Conservation (phyloP, 208 protist genomes). For the Leishmania tarentolae region DNA sequence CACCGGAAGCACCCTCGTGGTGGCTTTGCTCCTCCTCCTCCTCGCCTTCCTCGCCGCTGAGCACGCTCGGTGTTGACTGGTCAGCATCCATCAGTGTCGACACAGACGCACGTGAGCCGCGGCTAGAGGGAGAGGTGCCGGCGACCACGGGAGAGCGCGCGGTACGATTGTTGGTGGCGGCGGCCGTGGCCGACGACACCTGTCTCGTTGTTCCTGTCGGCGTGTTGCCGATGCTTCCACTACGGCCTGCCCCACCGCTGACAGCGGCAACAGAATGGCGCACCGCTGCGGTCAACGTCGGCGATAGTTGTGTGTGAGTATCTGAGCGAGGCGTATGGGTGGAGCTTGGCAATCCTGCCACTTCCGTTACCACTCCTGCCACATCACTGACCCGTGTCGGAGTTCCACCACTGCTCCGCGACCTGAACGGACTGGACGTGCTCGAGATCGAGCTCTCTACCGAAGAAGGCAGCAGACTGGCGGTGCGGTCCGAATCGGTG, state of each 20-base stretch:
- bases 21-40: slow-evolving; percentile 8
- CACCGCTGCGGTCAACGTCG: background rate
- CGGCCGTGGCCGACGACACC: background rate
- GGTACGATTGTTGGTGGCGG: background rate
- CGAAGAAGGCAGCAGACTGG: slow-evolving; percentile 37
- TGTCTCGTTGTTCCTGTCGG: background rate
- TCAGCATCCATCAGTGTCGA: slow-evolving; percentile 31
- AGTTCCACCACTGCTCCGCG: slow-evolving; percentile 5
- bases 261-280: background rate
- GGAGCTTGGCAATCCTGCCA: background rate
- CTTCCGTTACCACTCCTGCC: background rate
- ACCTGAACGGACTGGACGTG: slow-evolving; percentile 29
- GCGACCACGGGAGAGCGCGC: slow-evolving; percentile 7
- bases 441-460: slow-evolving; percentile 32
- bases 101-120: background rate
- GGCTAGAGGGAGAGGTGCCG: slow-evolving; percentile 1
- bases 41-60: slow-evolving; percentile 50
- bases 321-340: background rate
- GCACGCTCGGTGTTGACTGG: slow-evolving; percentile 62
- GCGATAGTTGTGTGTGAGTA: background rate
- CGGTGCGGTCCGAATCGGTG: slow-evolving; percentile 50
- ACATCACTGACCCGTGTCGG: background rate
- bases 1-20: background rate
- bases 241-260: background rate
- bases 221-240: background rate